Evolutionary conservation across 2,329 filamentous ascomycete genomes (phyloP), one percentile per base, ranked within the genome.

Genomic region (Paraconiothyrium brasiliense): DNA sequence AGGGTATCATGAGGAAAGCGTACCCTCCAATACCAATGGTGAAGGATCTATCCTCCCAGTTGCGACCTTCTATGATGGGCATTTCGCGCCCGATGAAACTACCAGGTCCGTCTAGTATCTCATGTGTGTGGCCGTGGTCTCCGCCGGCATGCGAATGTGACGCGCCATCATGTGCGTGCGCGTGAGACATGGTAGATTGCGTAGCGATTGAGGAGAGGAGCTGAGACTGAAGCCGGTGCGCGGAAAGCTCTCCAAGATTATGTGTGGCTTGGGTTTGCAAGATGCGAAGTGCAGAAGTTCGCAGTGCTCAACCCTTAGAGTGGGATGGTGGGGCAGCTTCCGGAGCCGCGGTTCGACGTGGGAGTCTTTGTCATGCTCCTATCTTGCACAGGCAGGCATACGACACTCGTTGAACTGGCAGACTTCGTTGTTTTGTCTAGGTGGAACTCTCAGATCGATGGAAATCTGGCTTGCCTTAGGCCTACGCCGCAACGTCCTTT

Each of bases 1-100:
- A 32, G 47, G 27, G 27, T 49, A 20, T 20, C 20, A 20, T 13
- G 30, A 50, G 34, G 20, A 14, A 52, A 37, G 6, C 87, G 70
- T 85, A 97, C 93, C 95, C 95, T 82, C 95, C 95, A 81, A 98
- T 98, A n/a, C 95, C 95, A 73, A 99, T 86, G 4, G 95, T 98
- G 75, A 97, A 99, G 14, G 94, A 94, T 60, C 95, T 86, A 67
- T 97, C 92, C 32, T 86, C 86, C 92, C 94, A 99, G 76, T 94
- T 86, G 58, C 94, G 87, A 11, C 93, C 93, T 69, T 97, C 92
- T 66, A 93, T 87, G 59, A 98, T 91, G 64, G 94, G 95, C 92
- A 97, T 94, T 82, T 98, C 95, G 16, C 95, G 90, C 54, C 90
- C 90, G 35, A 95, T 80, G 77, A 91, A 98, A 75, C 93, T 97